A percentile compares a stretch with the other conserved stretches of the same genome.
Evolutionary conservation across 2,329 filamentous ascomycete species (phyloP).

Genomic region (Chaetomium olivaceum): DNA sequence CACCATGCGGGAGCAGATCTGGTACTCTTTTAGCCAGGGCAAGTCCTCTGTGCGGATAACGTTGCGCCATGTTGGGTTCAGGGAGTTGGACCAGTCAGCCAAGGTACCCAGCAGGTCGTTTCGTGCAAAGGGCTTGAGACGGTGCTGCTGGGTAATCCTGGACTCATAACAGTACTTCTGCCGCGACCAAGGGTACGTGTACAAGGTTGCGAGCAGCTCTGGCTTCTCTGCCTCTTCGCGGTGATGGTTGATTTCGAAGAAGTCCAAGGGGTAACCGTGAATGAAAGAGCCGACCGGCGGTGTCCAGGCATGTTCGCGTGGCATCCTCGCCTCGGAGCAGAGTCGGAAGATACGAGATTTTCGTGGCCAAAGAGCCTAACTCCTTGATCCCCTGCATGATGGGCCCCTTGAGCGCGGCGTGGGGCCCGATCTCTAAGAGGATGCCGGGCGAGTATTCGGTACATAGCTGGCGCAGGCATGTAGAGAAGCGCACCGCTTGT

Average conservation of each 20-base stretch:
- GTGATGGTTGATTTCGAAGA: conserved; percentile 36
- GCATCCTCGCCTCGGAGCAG: conserved; percentile 30
- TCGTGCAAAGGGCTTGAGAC: conserved; percentile 36
- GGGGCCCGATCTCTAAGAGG: conserved; percentile 37
- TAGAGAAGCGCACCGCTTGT: conserved; percentile 47
- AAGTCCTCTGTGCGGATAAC: conserved; percentile 40
- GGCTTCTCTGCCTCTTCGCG: conserved; percentile 34
- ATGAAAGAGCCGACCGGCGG: conserved; percentile 37
- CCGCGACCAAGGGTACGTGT: conserved; percentile 38
- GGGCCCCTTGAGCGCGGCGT: conserved; percentile 36
- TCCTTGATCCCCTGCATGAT: conserved; percentile 35
- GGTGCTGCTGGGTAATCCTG: conserved; percentile 36
- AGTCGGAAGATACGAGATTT: conserved; percentile 36
- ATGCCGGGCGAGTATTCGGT: conserved; percentile 34
- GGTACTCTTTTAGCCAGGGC: conserved; percentile 52
- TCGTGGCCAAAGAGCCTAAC: conserved; percentile 29
- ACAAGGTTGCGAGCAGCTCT: conserved; percentile 34
- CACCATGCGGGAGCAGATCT: conserved; percentile 49
- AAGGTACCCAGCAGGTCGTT: conserved; percentile 41
- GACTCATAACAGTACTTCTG: conserved; percentile 38
- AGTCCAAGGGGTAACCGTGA: conserved; percentile 35
- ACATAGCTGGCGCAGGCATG: conserved; percentile 30
- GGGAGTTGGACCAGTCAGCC: conserved; percentile 38
- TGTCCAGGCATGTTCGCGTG: conserved; percentile 31
- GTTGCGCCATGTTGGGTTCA: conserved; percentile 44